Base-by-base conservation (phyloP, 2,329 filamentous ascomycete genomes). In the Alternaria postmessia region DNA sequence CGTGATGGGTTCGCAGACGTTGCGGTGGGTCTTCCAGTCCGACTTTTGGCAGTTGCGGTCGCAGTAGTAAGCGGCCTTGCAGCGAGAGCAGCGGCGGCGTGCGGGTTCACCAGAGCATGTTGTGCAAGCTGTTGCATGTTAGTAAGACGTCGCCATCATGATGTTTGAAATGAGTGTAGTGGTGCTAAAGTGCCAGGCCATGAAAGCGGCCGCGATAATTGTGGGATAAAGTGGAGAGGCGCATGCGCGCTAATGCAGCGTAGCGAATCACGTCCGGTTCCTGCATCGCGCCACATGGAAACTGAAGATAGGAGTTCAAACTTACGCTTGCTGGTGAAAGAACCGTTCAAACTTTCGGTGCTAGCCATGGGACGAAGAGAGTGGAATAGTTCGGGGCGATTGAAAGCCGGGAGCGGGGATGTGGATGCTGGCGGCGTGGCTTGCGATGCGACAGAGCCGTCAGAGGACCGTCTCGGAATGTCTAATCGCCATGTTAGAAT, bases 1-100 rank as follows among this genome's bases (percentile, higher is more conserved):
- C 30, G 61, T 61, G 24, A 56, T 62, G 42, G 71, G 68, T 51
- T 72, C 72, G 71, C 83, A 86, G 8, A 69, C 61, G 59, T 79
- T 80, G 66, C 83, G 83, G 71, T 87, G 84, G 3, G 59, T 52
- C 63, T 83, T 83, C 83, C 82, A 87, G 67, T 86, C 78, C 2
- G 72, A 68, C 62, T 82, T 84, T 69, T 87, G 82, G 74, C 85
- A 87, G 36, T 81, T 79, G 24, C 77, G 77, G 42, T 82, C 83
- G 78, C 85, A 88, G 73, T 87, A 87, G 26, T 65, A 73, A 0
- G 78, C 76, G 0, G 64, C 64, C n/a, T 75, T 76, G 78, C 84
- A 86, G 63, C 81, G 82, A n/a, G 80, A 79, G 68, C 84, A 86
- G 51, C 72, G 75, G 43, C 69, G 62, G 56, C 65, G 66, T 5